Evolutionary conservation across 306 rosid genomes (phyloP).

Genomic region (Vigna hirtella): DNA sequence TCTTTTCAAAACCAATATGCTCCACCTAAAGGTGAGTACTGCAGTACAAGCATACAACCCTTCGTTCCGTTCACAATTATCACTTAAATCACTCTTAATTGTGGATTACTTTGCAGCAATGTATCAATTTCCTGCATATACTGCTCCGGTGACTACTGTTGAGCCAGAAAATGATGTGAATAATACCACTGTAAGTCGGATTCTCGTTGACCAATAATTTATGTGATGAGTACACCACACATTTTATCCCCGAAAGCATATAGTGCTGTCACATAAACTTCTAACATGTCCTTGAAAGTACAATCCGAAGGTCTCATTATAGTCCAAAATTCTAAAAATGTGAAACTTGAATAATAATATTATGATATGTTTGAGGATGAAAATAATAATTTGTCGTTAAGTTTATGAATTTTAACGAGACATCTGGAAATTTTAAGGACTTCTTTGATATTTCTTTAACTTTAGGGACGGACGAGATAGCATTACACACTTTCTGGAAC

Average conservation of each 20-base stretch:
- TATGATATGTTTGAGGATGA: neutral
- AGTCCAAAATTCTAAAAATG: neutral
- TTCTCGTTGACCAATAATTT: neutral
- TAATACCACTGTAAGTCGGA: conserved; percentile 78
- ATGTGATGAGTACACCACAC: neutral
- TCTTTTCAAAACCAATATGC: conserved; percentile 70
- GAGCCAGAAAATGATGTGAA: conserved; percentile 73
- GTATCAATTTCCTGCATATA: conserved; percentile 70
- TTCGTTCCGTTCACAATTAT: neutral
- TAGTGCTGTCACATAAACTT: neutral
- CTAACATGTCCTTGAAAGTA: neutral
- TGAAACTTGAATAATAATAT: neutral
- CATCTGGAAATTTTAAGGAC: neutral
- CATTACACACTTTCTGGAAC: neutral
- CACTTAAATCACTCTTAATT: conserved; percentile 17
- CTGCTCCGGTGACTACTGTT: conserved; percentile 58
- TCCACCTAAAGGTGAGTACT: conserved; percentile 58
- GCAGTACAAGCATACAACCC: too few relatives aligned
- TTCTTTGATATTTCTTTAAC: neutral
- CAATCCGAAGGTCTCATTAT: neutral
- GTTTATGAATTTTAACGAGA: neutral
- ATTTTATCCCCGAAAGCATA: neutral
- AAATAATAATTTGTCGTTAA: neutral
- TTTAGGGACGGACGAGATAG: neutral
- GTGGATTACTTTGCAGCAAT: conserved; percentile 54